Evolutionary conservation across 2,329 filamentous ascomycete species (phyloP), one percentile per base, ranked within the genome.

Genomic region (Trichoderma semiorbis): DNA sequence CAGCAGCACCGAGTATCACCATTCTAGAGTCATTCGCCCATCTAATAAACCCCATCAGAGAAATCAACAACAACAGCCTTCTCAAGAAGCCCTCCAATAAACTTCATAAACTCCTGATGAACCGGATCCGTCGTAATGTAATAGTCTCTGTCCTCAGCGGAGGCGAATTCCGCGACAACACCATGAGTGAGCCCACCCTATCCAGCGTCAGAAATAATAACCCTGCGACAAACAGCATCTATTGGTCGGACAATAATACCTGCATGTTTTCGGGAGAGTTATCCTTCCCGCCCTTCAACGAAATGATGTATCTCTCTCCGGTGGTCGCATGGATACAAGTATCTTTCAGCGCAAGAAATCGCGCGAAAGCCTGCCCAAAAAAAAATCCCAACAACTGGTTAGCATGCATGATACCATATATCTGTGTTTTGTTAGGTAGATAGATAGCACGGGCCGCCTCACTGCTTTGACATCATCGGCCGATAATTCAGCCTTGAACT

Each of bases 321-420:
- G 88, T 87, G 1, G 80, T 82, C 1, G 90, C 89, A 74, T 92
- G 89, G 21, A 92, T 57, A 78, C 92, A 93, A 7, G 83, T 84
- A 5, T 88, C 81, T 75, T 85, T 85, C 1, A 93, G 81, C 0
- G 79, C 84, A 6, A 92, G 73, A 69, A 84, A 77, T 12, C 75
- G 73, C 3, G 75, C 72, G 74, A 78, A 80, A 50, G 76, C 75
- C 81, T 84, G n/a, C n/a, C n/a, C n/a, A 0, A 5, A 53, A 39
- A 5, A 16, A 21, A 16, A 21, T 60, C 16, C 21, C 32, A 36
- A 68, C 26, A 30, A 26, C 21, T 60, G 11, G 28, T 50, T 2
- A 43, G 39, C 0, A 43, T 7, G n/a, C 6, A 36, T 3, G 39
- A 43, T n/a, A 0, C 7, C 7, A 18, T 3, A 43, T 43, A 43